phyloP scores from a whole-genome alignment of 2,329 filamentous ascomycete species.

The Penicillium brevicompactum region DNA sequence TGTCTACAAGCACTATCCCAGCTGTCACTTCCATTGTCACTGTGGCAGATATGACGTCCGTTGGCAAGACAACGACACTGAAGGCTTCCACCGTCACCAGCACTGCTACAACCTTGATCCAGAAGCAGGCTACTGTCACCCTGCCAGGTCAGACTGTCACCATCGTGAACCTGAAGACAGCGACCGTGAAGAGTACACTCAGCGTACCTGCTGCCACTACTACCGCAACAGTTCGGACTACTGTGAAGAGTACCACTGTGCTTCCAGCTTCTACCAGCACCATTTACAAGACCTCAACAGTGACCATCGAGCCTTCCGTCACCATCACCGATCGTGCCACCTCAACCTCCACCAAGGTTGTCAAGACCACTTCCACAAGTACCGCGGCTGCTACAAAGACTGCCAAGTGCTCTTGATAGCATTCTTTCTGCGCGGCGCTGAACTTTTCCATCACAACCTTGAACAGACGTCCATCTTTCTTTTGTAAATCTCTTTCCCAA shows the following conservation, averaged over 20 bases:
- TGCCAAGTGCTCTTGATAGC: conserved; percentile 3
- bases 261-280: conserved; percentile 27
- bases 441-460: too few relatives aligned
- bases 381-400: conserved; percentile 17
- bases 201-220: conserved; percentile 8
- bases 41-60: conserved; percentile 21
- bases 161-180: conserved; percentile 12
- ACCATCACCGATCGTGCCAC: conserved; percentile 20
- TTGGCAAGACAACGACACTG: conserved; percentile 25
- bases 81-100: conserved; percentile 21
- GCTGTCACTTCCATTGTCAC: not conserved
- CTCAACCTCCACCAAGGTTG: conserved; percentile 20
- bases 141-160: conserved; percentile 14
- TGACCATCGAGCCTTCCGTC: conserved; percentile 20
- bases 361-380: conserved; percentile 18
- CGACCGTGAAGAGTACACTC: conserved; percentile 17
- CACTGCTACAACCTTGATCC: conserved; percentile 13
- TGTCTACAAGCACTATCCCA: conserved; percentile 1
- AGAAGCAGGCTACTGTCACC: conserved; percentile 13
- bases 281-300: conserved; percentile 20
- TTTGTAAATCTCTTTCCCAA: too few relatives aligned
- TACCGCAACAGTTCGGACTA: conserved; percentile 14
- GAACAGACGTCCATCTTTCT: too few relatives aligned
- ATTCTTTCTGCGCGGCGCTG: too few relatives aligned
- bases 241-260: conserved; percentile 20